A percentile compares a stretch with the other conserved stretches of the same genome.
These are phyloP conservation scores for Trichaptum fuscoviolaceum DNA, from an alignment of 768 basidiomycete genomes.

Conservation along the genomic window DNA sequence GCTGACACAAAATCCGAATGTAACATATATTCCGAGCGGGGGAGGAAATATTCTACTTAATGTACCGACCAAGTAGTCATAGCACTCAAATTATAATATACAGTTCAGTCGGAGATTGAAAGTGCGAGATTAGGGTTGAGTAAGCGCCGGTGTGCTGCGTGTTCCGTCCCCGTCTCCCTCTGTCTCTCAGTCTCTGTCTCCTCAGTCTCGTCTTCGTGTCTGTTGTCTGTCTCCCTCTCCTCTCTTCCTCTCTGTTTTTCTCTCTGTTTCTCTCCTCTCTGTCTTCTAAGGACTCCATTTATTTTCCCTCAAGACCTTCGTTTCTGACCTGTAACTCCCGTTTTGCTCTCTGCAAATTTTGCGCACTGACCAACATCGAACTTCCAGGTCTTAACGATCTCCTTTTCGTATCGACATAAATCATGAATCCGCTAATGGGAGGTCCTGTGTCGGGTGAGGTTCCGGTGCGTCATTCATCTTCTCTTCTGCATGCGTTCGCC, in stretches of 20 bases:
- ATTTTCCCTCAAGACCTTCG: constrained; percentile 50
- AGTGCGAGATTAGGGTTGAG: constrained; percentile 10
- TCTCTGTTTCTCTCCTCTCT: constrained; percentile 34
- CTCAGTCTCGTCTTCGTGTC: constrained; percentile 41
- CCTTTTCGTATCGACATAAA: constrained; percentile 34
- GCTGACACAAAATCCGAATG: constrained; percentile 71
- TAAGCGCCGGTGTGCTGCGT: not conserved
- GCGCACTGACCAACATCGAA: constrained; percentile 22
- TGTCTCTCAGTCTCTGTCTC: constrained; percentile 37
- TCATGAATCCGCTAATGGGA: constrained; percentile 67
- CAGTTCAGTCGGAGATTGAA: constrained; percentile 5
- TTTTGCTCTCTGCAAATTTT: constrained; percentile 43
- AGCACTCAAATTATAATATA: constrained; percentile 24
- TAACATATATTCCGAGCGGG: constrained; percentile 83
- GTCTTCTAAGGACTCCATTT: constrained; percentile 37
- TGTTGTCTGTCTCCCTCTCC: constrained; percentile 34
- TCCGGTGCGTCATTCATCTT: constrained; percentile 48
- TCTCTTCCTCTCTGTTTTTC: constrained; percentile 37
- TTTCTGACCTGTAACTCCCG: constrained; percentile 27
- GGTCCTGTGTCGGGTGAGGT: constrained; percentile 63
- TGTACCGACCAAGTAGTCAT: constrained; percentile 50
- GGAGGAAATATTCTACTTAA: constrained; percentile 80
- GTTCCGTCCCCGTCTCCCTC: constrained; percentile 22
- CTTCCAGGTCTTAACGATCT: constrained; percentile 20
- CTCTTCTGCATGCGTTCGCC: constrained; percentile 13